Base-by-base conservation (phyloP, 306 rosid species). In the Dalbergia cultrata region DNA sequence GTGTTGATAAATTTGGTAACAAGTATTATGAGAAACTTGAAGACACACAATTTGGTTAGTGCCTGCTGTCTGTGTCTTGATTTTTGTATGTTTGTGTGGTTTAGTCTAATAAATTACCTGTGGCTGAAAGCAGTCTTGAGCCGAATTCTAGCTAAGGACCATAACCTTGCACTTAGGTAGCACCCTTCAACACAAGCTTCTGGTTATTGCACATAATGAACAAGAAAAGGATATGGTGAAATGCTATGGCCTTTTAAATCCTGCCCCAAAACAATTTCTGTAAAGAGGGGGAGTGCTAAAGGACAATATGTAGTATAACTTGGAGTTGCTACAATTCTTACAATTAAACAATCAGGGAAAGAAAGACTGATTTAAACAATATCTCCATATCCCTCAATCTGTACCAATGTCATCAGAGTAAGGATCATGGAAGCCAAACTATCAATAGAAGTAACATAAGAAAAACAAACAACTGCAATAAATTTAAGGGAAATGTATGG, bases 1-100 rank as follows among this genome's bases (percentile, higher is more conserved):
- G 99, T 80, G 92, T 93, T 82, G 99, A 95, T 87, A 89, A 93
- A 75, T 77, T 88, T 84, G 99, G 99, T 49, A 95, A 93, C 83
- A 93, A 93, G 87, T 95, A 95, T 74, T 95, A 88, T 58, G 93
- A 95, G 97, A 92, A 64, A 39, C 90, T 89, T 22, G 87, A 85
- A 73, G 78, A 86, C 77, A 60, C 45, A 49, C 97, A 90, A 74
- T 88, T 56, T 84, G 99, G 99, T 95, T 50, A 81, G 97, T 86
- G 22, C 78, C 67, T 17, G 56, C 41, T 76, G 10, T 64, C 39
- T 60, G 1, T 54, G 26, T 52, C 53, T 60, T 74, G 62, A 9
- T 77, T 58, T 77, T 34, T 10, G 21, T 58, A 13, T 34, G 59
- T 69, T 3, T 34, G 5, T 70, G 64, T 44, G 39, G 76, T 26